Conservation (phyloP, 345 rosid species). For the Aegle marmelos region DNA sequence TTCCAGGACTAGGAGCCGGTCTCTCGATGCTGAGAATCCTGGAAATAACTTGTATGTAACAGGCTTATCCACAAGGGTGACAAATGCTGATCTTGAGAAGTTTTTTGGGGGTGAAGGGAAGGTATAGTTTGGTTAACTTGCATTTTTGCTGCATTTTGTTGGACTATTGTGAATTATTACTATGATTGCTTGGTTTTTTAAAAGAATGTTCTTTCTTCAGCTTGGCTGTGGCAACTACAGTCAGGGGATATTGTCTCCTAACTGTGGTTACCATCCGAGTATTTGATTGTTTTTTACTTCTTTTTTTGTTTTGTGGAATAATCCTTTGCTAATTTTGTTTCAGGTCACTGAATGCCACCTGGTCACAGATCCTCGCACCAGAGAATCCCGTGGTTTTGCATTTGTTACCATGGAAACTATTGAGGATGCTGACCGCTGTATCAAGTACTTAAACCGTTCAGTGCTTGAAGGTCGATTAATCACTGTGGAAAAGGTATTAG, state of each 20-base stretch:
- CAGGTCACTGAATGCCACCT: conserved; percentile 60
- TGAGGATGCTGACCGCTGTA: conserved; percentile 58
- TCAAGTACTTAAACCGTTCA: conserved; percentile 55
- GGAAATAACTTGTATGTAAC: conserved; percentile 69
- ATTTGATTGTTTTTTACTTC: background rate
- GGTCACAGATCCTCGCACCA: conserved; percentile 55
- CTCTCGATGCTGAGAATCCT: conserved; percentile 42
- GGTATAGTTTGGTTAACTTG: conserved; percentile 31
- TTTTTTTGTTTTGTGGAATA: background rate
- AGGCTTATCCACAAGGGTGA: conserved; percentile 58
- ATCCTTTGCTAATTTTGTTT: conserved; percentile 15
- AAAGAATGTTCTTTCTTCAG: background rate
- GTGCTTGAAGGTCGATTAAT: conserved; percentile 65
- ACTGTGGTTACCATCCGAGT: background rate
- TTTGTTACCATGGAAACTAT: conserved; percentile 57
- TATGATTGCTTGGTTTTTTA: background rate
- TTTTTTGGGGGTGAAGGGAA: conserved; percentile 56
- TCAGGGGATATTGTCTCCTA: background rate
- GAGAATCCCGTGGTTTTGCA: conserved; percentile 71
- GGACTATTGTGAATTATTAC: background rate
- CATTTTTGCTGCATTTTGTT: background rate
- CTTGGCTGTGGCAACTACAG: background rate
- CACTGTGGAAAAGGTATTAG: conserved; percentile 58
- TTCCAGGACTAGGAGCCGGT: conserved; percentile 58
- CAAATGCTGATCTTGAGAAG: conserved; percentile 46